These are phyloP conservation scores for Calophaca sinica DNA, from an alignment of 306 rosid genomes.

Conservation along the genomic window DNA sequence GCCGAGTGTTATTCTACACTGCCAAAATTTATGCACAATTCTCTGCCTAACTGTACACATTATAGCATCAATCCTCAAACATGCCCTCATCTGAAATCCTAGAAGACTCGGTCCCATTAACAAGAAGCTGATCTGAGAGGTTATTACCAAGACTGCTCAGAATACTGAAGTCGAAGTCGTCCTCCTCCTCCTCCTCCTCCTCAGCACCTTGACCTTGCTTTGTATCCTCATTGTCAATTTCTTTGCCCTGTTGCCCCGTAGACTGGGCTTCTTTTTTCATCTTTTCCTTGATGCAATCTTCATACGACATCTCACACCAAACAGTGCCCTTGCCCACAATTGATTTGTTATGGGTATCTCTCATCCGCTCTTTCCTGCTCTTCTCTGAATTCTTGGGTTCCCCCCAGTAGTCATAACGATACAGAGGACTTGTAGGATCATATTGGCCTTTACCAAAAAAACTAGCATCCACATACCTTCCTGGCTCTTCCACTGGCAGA, in stretches of 20 bases:
- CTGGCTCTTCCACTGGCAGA: slow-evolving; percentile 94
- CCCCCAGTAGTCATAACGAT: slow-evolving; percentile 95
- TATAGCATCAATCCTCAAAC: slow-evolving; percentile 62
- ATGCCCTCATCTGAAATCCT: slow-evolving; percentile 72
- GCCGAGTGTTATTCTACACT: slow-evolving; percentile 12
- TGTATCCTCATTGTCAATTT: slow-evolving; percentile 38
- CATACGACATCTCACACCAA: slow-evolving; percentile 83
- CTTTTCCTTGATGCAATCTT: slow-evolving; percentile 67
- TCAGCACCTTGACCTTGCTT: slow-evolving; percentile 45
- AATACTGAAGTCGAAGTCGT: slow-evolving; percentile 73
- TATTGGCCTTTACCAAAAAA: slow-evolving; percentile 76
- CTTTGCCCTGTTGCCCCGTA: slow-evolving; percentile 42
- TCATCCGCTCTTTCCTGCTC: slow-evolving; percentile 78
- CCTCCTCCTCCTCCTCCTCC: slow-evolving; percentile 44
- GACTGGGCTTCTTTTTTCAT: slow-evolving; percentile 63
- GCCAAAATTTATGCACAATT: slow-evolving; percentile 45
- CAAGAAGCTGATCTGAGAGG: slow-evolving; percentile 66
- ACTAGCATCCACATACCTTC: slow-evolving; percentile 82
- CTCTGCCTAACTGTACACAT: slow-evolving; percentile 40
- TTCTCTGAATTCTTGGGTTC: slow-evolving; percentile 96
- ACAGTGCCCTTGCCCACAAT: slow-evolving; percentile 77
- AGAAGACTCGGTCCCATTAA: slow-evolving; percentile 88
- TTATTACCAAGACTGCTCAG: slow-evolving; percentile 48
- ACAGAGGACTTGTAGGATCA: slow-evolving; percentile 82
- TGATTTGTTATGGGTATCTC: slow-evolving; percentile 82